Evolutionary conservation across 306 rosid genomes (phyloP), one percentile per base, ranked within the genome.

Genomic region (Medicago ruthenica): DNA sequence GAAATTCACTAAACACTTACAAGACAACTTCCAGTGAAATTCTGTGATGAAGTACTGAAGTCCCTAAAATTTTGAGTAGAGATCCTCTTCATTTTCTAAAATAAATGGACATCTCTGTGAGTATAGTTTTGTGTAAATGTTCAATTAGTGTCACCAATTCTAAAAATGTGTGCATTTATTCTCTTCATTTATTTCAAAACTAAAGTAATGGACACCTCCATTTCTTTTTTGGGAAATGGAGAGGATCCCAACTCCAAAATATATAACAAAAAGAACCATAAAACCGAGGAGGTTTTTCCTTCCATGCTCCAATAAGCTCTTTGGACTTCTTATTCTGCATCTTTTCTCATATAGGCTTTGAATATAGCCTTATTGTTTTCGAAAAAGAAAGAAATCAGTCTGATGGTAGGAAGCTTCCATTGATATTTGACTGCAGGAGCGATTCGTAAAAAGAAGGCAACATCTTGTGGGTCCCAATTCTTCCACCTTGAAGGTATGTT

Each of bases 381-480:
- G 8, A 42, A 54, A 65, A 21, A 34, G 15, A 63, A 44, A 47
- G 60, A 54, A 70, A 16, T 48, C 39, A 6, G 13, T 27, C 13
- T 40, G 48, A 67, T 74, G 20, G 20, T 58, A 31, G n/a, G 41
- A 84, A 67, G 14, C 21, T 68, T 81, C 48, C 6, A 16, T 42
- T 39, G 24, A 27, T 63, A 70, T 66, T 78, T 82, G 48, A 73
- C 67, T 88, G 79, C 87, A 94, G 98, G 98, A 92, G 71, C 89
- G 93, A 45, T 90, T 94, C 73, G 90, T 94, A 22, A 94, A 90
- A 81, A 79, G 98, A 76, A 86, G 98, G 74, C 89, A 90, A 31
- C 97, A 90, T 78, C 93, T 94, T 47, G 76, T 94, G 70, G 98
- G 98, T 48, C 96, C 98, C 53, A 92, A 90, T 83, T 85, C 93